Evolutionary conservation across 768 basidiomycete species (phyloP).

Genomic region (Phylloporus sp.): DNA sequence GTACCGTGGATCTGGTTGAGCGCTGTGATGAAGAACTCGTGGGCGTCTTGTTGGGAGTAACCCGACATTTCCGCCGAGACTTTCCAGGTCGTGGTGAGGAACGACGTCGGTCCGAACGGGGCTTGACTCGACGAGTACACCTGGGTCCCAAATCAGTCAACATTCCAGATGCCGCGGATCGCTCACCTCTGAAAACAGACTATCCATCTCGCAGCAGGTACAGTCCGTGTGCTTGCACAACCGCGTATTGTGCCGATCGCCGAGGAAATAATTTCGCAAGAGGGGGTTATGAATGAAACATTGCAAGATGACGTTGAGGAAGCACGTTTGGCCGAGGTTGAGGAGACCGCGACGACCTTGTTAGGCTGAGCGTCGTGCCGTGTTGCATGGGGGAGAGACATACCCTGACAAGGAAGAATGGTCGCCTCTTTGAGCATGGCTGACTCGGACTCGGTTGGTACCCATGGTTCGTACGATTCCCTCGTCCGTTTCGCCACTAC

Average conservation of each 20-base stretch:
- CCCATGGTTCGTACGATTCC: conserved; percentile 49
- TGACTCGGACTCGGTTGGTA: conserved; percentile 37
- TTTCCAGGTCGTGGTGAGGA: conserved; percentile 82
- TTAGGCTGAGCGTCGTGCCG: not conserved
- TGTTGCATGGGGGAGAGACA: not conserved
- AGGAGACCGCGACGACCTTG: conserved; percentile 77
- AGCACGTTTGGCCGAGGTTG: conserved; percentile 92
- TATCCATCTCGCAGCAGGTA: conserved; percentile 93
- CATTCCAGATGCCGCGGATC: too few species aligned
- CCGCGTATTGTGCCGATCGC: conserved; percentile 79
- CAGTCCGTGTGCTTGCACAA: conserved; percentile 70
- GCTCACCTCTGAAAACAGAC: conserved; percentile 65
- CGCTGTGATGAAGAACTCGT: conserved; percentile 79
- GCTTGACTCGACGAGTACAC: conserved; percentile 51
- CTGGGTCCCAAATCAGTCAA: conserved; percentile 29
- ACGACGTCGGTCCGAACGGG: conserved; percentile 76
- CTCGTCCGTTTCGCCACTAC: conserved; percentile 38
- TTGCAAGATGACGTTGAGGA: conserved; percentile 89
- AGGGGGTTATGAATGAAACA: conserved; percentile 86
- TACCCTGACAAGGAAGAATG: conserved; percentile 71
- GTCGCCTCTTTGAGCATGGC: conserved; percentile 45
- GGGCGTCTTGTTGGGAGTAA: conserved; percentile 92
- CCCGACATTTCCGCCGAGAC: conserved; percentile 76
- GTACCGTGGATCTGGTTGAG: conserved; percentile 85
- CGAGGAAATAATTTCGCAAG: conserved; percentile 81